Base-by-base conservation (phyloP, 257 asterid genomes). In the Solanum chiquidenum region DNA sequence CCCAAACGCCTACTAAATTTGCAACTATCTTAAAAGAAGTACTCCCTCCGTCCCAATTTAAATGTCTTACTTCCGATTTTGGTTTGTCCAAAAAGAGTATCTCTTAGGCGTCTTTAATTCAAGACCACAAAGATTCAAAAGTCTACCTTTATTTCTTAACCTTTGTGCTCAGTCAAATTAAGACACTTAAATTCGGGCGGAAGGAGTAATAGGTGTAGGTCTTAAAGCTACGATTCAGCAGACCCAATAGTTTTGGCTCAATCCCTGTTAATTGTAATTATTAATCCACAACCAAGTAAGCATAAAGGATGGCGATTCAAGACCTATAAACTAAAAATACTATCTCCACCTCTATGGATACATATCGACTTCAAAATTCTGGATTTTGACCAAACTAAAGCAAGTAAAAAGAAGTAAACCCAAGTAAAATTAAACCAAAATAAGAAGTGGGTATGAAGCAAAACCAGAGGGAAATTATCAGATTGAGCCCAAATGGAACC, bases 401-500 rank as follows among this genome's bases (percentile, higher is more conserved):
- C 74, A 68, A 10, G 72, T 2, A 71, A 71, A 71, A 33, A 71
- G 9, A 73, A 35, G 27, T 34, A 11, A 35, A 34, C 46, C 29
- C 9, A 35, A 37, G 20, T 74, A 37, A 74, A 37, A 35, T 37
- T 37, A n/a, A 75, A 40, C 83, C 35, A 42, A 79, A 9, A 42
- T 25, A 4, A 14, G 40, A 79, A 7, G n/a, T 79, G n/a, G 66
- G 84, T 79, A 82, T 18, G 5, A 10, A 52, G 7, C 3, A 75
- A 33, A 77, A 90, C 91, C 92, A 80, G 92, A 80, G 92, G 92
- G 35, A 90, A 90, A 72, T 34, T 87, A 62, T 62, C 12, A 46
- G 91, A 88, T 75, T 85, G 89, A 25, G 92, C 91, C 91, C 90
- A 90, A 38, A 87, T 82, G n/a, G 88, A 77, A 66, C 91, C 91